Conservation (phyloP, 192 early-diverging fungal genomes). For the Linnemannia zychae region DNA sequence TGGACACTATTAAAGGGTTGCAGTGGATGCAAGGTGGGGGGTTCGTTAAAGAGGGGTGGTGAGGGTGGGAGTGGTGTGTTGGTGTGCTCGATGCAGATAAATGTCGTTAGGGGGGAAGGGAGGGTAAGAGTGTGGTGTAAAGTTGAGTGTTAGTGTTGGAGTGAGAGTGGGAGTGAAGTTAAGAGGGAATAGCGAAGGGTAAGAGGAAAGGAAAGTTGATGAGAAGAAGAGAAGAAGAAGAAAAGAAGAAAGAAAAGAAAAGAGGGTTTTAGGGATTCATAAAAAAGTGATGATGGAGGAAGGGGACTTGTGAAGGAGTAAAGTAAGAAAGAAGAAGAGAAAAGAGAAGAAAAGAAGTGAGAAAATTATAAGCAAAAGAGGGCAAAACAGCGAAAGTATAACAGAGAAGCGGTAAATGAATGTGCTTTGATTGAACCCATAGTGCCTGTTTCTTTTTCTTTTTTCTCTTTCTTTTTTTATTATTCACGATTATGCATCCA, state of each 20-base stretch:
- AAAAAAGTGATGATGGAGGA: conserved; percentile 9
- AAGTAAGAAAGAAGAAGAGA: neutral
- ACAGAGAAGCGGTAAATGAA: neutral
- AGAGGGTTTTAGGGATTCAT: conserved; percentile 8
- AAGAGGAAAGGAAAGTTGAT: neutral
- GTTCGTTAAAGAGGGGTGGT: conserved; percentile 19
- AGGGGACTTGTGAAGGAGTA: conserved; percentile 10
- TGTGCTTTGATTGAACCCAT: too few relatives aligned
- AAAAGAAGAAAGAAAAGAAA: neutral
- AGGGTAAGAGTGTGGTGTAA: neutral
- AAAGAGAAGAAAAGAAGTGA: neutral
- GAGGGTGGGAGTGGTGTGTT: neutral
- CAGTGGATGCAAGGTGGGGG: conserved; percentile 42
- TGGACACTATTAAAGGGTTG: conserved; percentile 15
- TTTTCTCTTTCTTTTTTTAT: too few relatives aligned
- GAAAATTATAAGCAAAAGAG: neutral
- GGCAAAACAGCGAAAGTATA: conserved; percentile 11
- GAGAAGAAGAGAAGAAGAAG: neutral
- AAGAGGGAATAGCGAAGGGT: neutral
- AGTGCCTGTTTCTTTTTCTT: too few relatives aligned
- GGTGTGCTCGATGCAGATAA: conserved; percentile 13
- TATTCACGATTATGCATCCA: too few relatives aligned
- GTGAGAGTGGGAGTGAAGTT: neutral
- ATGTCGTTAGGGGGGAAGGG: conserved; percentile 15
- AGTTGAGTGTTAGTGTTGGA: neutral